phyloP scores from a whole-genome alignment of 768 basidiomycete genomes.

The Pleurotus eryngii region DNA sequence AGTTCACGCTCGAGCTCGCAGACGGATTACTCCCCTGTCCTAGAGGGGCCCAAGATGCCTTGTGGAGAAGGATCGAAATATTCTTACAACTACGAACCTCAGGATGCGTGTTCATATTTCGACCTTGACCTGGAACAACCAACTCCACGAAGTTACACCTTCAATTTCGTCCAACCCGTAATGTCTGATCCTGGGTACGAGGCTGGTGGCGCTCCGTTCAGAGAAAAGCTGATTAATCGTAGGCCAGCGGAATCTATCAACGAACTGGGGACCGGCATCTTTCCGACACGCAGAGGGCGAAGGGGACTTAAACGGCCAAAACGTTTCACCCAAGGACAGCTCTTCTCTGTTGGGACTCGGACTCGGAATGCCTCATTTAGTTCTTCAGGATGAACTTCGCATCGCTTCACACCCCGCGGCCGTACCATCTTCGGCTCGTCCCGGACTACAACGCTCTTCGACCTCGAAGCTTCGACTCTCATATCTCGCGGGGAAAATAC shows the following conservation, averaged over 20 bases:
- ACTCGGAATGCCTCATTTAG: neutral
- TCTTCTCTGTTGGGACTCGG: neutral
- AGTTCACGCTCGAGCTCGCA: neutral
- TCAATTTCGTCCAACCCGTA: neutral
- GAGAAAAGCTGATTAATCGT: too few relatives aligned
- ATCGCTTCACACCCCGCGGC: neutral
- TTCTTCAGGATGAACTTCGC: neutral
- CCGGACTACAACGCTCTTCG: neutral
- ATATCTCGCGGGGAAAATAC: neutral
- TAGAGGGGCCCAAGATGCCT: neutral
- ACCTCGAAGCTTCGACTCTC: neutral
- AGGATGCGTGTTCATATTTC: too few relatives aligned
- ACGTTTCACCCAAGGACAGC: too few relatives aligned
- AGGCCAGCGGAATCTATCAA: neutral
- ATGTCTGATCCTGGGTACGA: neutral
- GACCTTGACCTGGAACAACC: neutral
- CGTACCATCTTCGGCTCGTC: neutral
- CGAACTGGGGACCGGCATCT: neutral
- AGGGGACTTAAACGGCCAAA: too few relatives aligned
- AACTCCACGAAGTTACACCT: neutral
- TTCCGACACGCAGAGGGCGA: neutral
- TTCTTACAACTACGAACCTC: too few relatives aligned
- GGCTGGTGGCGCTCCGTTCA: neutral
- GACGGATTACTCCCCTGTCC: conserved; percentile 1
- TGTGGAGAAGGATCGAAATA: neutral